Conservation (phyloP, 805 yeast species). For the Brettanomyces anomalus region DNA sequence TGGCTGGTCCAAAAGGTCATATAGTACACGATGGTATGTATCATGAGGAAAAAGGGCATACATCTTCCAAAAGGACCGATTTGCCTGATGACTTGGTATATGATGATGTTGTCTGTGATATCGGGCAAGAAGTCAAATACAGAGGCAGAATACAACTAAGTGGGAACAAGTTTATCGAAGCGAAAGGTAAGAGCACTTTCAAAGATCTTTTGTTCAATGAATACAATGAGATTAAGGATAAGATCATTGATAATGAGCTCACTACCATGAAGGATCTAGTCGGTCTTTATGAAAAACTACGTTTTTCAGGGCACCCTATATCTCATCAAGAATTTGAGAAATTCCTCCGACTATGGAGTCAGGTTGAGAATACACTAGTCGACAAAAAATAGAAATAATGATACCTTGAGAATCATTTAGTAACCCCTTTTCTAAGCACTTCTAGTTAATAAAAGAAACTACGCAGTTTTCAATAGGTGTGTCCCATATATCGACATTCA, state of each 20-base stretch:
- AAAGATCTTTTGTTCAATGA: conserved; percentile 25
- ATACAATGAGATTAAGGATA: conserved; percentile 5
- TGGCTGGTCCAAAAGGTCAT: conserved; percentile 33
- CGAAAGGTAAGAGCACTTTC: conserved; percentile 13
- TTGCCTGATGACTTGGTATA: conserved; percentile 28
- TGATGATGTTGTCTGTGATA: conserved; percentile 51
- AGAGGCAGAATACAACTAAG: conserved; percentile 19
- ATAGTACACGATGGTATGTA: conserved; percentile 45
- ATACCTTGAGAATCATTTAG: not conserved
- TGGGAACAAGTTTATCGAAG: conserved; percentile 12
- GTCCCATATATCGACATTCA: conserved; percentile 51
- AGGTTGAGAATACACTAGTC: conserved; percentile 3
- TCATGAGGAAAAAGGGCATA: conserved; percentile 9
- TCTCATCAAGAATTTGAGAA: conserved; percentile 48
- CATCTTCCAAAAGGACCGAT: not conserved
- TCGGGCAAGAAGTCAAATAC: conserved; percentile 49
- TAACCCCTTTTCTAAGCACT: not conserved
- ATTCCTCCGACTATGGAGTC: conserved; percentile 40
- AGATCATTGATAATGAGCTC: conserved; percentile 3
- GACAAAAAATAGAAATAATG: not conserved
- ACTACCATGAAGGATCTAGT: conserved; percentile 27
- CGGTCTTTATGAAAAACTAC: conserved; percentile 52
- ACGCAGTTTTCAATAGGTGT: conserved; percentile 4
- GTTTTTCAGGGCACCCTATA: conserved; percentile 58
- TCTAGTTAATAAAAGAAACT: not conserved